Conservation (phyloP, 257 asterid genomes). For the Paraleonurus japonicus region DNA sequence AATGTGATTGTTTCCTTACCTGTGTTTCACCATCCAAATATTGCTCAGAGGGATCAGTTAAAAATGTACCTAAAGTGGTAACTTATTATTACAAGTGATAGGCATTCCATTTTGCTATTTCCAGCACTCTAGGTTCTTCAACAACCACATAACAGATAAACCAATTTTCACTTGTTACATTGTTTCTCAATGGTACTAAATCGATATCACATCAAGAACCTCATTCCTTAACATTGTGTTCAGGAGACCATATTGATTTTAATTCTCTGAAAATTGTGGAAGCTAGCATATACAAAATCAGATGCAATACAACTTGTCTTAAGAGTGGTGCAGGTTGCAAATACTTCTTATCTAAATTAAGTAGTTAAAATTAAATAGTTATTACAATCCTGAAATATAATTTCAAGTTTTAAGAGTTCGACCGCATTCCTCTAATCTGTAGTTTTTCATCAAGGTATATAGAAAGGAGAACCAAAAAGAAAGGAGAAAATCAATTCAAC, state of each 20-base stretch:
- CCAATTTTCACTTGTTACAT: neutral
- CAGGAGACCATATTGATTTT: neutral
- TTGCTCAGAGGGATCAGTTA: neutral
- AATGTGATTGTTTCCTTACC: constrained; percentile 77
- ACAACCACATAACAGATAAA: neutral
- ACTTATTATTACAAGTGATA: neutral
- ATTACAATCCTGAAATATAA: neutral
- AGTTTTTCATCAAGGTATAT: neutral
- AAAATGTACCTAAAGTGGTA: neutral
- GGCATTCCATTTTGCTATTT: neutral
- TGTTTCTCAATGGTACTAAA: neutral
- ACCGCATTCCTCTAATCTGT: neutral
- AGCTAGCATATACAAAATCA: neutral
- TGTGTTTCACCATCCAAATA: constrained; percentile 36
- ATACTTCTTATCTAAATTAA: neutral
- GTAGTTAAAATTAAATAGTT: neutral
- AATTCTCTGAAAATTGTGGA: neutral
- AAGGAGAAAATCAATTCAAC: neutral
- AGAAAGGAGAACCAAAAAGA: neutral
- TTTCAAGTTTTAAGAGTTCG: neutral
- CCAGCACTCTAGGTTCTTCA: neutral
- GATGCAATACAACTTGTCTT: neutral
- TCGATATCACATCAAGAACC: neutral
- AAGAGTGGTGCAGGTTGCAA: neutral
- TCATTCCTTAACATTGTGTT: neutral